Conservation (phyloP, 352 stramenopile genomes). For the Globisporangium apiculatum region DNA sequence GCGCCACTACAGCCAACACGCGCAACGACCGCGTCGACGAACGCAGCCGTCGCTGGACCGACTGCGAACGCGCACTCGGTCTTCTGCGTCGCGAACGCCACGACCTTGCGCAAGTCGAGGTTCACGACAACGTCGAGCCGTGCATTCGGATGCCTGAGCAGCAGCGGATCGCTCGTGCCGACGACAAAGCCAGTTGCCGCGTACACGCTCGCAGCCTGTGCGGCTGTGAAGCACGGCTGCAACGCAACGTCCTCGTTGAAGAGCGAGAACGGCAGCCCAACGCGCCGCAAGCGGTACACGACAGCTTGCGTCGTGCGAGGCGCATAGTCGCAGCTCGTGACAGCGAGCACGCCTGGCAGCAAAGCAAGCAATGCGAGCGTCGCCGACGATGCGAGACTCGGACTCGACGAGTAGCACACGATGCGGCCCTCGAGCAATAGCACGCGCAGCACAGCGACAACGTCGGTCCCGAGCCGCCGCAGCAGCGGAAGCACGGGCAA, state of each 20-base stretch:
- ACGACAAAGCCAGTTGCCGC: conserved; percentile 35
- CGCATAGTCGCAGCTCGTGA: conserved; percentile 20
- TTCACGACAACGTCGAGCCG: conserved; percentile 56
- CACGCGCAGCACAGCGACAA: conserved; percentile 61
- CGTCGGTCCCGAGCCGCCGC: conserved; percentile 39
- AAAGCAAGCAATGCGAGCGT: conserved; percentile 47
- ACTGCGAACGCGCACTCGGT: conserved; percentile 48
- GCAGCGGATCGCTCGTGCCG: conserved; percentile 40
- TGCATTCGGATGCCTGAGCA: conserved; percentile 42
- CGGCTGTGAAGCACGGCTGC: conserved; percentile 43
- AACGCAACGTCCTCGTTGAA: conserved; percentile 29
- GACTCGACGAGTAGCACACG: conserved; percentile 62
- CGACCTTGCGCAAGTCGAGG: conserved; percentile 43
- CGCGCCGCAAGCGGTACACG: conserved; percentile 29
- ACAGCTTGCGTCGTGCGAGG: conserved; percentile 35
- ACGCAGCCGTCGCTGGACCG: conserved; percentile 28
- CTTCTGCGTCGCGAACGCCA: conserved; percentile 40
- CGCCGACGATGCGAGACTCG: conserved; percentile 41
- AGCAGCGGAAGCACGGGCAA: conserved; percentile 45
- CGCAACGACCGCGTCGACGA: conserved; percentile 22
- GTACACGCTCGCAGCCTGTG: conserved; percentile 23
- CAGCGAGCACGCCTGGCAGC: conserved; percentile 36
- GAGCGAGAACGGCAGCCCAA: conserved; percentile 38
- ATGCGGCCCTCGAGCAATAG: conserved; percentile 71
- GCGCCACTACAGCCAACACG: conserved; percentile 20